Percentiles rank a stretch among this genome's conserved stretches.
phyloP scores from a whole-genome alignment of 2,329 filamentous ascomycete genomes.

The Fusarium caatingaense region DNA sequence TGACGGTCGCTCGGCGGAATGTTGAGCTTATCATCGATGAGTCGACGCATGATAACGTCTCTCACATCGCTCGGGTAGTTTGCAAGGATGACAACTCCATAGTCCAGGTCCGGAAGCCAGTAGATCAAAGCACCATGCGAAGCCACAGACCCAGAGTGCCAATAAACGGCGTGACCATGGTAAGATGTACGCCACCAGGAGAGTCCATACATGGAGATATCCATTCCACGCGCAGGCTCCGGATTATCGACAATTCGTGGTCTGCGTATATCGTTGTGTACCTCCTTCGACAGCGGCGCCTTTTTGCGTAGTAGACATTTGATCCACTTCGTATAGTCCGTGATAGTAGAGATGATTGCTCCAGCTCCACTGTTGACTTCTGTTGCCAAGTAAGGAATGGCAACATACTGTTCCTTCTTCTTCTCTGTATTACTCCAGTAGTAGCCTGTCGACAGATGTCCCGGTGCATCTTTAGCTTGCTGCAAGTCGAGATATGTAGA shows the following conservation, averaged over 20 bases:
- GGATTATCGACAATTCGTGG: slow-evolving; percentile 49
- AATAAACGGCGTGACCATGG: slow-evolving; percentile 45
- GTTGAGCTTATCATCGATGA: slow-evolving; percentile 49
- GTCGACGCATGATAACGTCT: slow-evolving; percentile 42
- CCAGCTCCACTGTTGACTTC: slow-evolving; percentile 54
- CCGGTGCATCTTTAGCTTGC: slow-evolving; percentile 41
- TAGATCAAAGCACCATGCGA: slow-evolving; percentile 46
- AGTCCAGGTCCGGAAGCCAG: slow-evolving; percentile 50
- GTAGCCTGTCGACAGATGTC: slow-evolving; percentile 57
- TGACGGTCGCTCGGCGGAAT: slow-evolving; percentile 38
- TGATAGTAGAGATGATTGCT: slow-evolving; percentile 57
- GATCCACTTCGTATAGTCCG: slow-evolving; percentile 65
- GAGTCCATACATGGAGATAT: slow-evolving; percentile 45
- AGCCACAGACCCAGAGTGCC: slow-evolving; percentile 47
- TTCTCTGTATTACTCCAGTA: slow-evolving; percentile 49
- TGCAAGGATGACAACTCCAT: slow-evolving; percentile 49
- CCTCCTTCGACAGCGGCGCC: slow-evolving; percentile 38
- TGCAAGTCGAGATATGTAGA: slow-evolving; percentile 53
- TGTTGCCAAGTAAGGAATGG: slow-evolving; percentile 43
- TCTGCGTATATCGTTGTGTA: slow-evolving; percentile 47
- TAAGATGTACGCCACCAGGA: slow-evolving; percentile 48
- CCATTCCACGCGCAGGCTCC: slow-evolving; percentile 15
- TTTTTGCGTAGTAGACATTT: slow-evolving; percentile 55
- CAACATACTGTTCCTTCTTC: slow-evolving; percentile 29
- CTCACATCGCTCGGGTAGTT: slow-evolving; percentile 57